These are phyloP conservation scores for Phytopythium sindhum DNA, from an alignment of 352 stramenopile genomes.

Conservation along the genomic window DNA sequence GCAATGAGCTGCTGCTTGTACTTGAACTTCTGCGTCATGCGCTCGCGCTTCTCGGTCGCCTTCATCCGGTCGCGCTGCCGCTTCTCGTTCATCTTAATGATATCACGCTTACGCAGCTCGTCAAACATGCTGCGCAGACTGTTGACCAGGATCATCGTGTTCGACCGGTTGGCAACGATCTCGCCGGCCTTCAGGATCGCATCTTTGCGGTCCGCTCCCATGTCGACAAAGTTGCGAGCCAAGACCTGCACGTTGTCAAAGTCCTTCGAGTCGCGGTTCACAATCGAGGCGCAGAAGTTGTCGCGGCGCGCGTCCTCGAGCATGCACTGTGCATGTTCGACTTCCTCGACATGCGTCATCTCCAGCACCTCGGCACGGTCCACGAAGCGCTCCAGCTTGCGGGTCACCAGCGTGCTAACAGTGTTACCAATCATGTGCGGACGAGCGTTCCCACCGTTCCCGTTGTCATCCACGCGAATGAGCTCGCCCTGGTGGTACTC, in stretches of 20 bases:
- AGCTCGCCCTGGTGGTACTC: conserved; percentile 24
- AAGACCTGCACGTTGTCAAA: conserved; percentile 63
- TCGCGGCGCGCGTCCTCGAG: conserved; percentile 62
- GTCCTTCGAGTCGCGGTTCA: conserved; percentile 51
- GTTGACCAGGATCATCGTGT: conserved; percentile 70
- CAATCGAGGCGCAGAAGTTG: conserved; percentile 56
- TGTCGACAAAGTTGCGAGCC: conserved; percentile 54
- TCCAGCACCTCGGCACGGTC: conserved; percentile 65
- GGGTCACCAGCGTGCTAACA: conserved; percentile 30
- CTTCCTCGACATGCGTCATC: conserved; percentile 69
- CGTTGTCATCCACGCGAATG: conserved; percentile 1
- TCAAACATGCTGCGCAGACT: conserved; percentile 69
- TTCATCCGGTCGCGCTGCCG: conserved; percentile 54
- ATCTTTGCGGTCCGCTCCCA: conserved; percentile 58
- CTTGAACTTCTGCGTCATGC: conserved; percentile 60
- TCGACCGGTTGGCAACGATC: conserved; percentile 76
- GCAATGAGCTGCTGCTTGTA: conserved; percentile 59
- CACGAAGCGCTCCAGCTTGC: conserved; percentile 53
- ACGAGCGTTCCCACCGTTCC: not conserved
- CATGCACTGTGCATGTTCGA: conserved; percentile 66
- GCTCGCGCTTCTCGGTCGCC: conserved; percentile 54
- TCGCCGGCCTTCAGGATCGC: conserved; percentile 75
- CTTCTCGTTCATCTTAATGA: conserved; percentile 77
- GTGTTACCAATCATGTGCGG: conserved; percentile 11
- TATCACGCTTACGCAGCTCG: conserved; percentile 62